A percentile compares a stretch with the other conserved stretches of the same genome.
phyloP scores from a whole-genome alignment of 768 basidiomycete species.

The Trametes cubensis region DNA sequence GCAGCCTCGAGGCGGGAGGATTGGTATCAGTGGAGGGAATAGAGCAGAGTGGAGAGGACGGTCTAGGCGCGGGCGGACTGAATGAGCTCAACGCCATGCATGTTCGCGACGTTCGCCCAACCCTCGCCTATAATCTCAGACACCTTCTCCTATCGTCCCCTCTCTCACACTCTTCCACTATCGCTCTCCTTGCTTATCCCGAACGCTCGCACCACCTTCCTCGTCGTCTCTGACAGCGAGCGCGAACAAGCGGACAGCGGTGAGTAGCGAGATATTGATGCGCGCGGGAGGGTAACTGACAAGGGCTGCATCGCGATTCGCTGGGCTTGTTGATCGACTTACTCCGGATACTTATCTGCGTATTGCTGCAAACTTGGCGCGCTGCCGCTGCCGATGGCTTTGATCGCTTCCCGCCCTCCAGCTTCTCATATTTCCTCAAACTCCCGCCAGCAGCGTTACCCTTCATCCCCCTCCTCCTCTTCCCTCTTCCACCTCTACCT shows the following conservation, averaged over 20 bases:
- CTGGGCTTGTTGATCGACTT: not conserved
- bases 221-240: conserved; percentile 17
- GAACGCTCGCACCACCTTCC: not conserved
- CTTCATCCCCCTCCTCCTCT: not conserved
- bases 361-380: not conserved
- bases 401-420: conserved; percentile 12
- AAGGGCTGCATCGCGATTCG: not conserved
- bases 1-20: conserved; percentile 6
- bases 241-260: not conserved
- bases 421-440: conserved; percentile 1
- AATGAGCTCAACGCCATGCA: not conserved
- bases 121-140: too few species aligned
- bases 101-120: not conserved
- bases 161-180: not conserved
- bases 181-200: not conserved
- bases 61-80: conserved; percentile 2
- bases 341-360: not conserved
- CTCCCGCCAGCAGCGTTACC: conserved; percentile 18
- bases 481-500: conserved; percentile 8
- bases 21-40: not conserved
- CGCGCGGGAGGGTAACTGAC: not conserved
- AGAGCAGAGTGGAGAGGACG: conserved; percentile 6
- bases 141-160: too few species aligned
- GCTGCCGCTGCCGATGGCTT: conserved; percentile 13
- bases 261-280: not conserved